Evolutionary conservation across 176 grass and related monocot species (phyloP).

Genomic region (Rhipidocladum racemiflorum): DNA sequence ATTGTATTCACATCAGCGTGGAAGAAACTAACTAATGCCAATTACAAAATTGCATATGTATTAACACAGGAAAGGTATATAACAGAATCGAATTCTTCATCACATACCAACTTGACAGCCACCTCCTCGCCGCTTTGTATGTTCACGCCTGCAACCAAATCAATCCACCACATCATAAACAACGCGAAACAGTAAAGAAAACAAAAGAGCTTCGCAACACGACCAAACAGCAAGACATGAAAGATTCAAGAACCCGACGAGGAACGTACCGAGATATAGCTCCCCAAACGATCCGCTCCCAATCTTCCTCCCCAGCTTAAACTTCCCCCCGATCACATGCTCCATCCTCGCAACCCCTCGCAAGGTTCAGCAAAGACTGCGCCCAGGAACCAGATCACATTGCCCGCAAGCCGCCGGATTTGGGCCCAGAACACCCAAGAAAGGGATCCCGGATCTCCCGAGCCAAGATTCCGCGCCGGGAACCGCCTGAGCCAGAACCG

Average conservation of each 20-base stretch:
- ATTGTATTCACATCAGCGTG: neutral
- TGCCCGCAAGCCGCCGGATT: slow-evolving; percentile 43
- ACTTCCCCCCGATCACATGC: slow-evolving; percentile 78
- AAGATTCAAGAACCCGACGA: slow-evolving; percentile 15
- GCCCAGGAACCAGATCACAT: slow-evolving; percentile 34
- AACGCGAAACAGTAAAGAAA: neutral
- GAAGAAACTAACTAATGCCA: neutral
- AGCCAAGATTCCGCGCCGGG: slow-evolving; percentile 26
- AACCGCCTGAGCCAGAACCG: neutral
- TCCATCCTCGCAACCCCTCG: slow-evolving; percentile 53
- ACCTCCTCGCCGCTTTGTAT: slow-evolving; percentile 56
- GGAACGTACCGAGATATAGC: slow-evolving; percentile 71
- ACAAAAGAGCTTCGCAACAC: neutral
- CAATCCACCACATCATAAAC: slow-evolving; percentile 8
- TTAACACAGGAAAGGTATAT: neutral
- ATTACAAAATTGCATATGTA: neutral
- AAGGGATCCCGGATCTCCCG: slow-evolving; percentile 32
- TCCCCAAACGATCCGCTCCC: slow-evolving; percentile 95
- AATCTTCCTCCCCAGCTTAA: slow-evolving; percentile 94
- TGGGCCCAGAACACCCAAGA: slow-evolving; percentile 5
- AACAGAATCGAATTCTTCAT: slow-evolving; percentile 5
- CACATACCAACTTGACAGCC: slow-evolving; percentile 58
- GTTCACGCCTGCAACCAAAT: slow-evolving; percentile 46
- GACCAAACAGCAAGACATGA: neutral
- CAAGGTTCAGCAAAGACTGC: slow-evolving; percentile 30